Conservation (phyloP, 805 yeast genomes). For the Starmerella powellii region DNA sequence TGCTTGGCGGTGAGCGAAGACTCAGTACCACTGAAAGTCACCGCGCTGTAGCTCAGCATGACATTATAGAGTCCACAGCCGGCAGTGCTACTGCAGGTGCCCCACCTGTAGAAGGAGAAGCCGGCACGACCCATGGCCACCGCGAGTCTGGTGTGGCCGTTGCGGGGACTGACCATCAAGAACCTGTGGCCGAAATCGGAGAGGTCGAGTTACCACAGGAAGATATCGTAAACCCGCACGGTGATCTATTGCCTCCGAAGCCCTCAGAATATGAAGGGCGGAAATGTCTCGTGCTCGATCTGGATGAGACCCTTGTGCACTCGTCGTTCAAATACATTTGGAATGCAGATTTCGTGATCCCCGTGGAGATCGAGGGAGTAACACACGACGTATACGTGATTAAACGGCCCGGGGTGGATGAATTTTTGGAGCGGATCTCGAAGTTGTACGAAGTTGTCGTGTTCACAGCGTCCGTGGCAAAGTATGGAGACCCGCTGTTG, state of each 20-base stretch:
- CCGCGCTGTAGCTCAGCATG: too few relatives aligned
- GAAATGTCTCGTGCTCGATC: constrained; percentile 80
- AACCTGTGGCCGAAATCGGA: constrained; percentile 29
- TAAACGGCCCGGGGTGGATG: constrained; percentile 96
- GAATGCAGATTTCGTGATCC: constrained; percentile 91
- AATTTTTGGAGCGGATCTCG: constrained; percentile 72
- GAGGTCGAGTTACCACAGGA: constrained; percentile 33
- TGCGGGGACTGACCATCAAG: constrained; percentile 15
- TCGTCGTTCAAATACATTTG: constrained; percentile 84
- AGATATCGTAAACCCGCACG: constrained; percentile 13
- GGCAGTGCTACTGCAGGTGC: too few relatives aligned
- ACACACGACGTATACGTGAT: constrained; percentile 90
- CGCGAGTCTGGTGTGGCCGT: too few relatives aligned
- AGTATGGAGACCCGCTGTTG: constrained; percentile 91
- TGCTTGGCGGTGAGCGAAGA: too few relatives aligned
- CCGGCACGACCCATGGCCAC: too few relatives aligned
- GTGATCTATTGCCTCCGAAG: constrained; percentile 31
- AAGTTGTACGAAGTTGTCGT: constrained; percentile 87
- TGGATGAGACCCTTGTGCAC: constrained; percentile 94
- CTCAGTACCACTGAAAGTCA: too few relatives aligned
- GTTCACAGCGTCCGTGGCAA: constrained; percentile 88
- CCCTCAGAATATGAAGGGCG: constrained; percentile 32
- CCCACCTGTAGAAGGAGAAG: too few relatives aligned
- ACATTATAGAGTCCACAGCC: too few relatives aligned
- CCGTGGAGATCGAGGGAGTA: constrained; percentile 90